Percentiles rank a stretch among this genome's conserved stretches.
phyloP scores from a whole-genome alignment of 257 asterid species.

The Fraxinus cuspidata region DNA sequence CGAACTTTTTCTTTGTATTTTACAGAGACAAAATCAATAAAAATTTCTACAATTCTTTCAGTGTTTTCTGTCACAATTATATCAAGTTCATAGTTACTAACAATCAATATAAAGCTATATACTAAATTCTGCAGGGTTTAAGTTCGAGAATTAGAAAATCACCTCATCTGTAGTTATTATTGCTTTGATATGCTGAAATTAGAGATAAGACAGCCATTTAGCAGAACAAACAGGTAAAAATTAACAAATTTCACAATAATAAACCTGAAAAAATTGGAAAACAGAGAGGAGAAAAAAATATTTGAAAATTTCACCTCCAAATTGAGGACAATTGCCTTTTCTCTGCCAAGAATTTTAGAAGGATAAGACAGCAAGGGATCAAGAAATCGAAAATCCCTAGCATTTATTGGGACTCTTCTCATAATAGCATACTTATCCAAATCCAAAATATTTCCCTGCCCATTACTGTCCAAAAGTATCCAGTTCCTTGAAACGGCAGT shows the following conservation, averaged over 20 bases:
- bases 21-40: neutral
- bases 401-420: constrained; percentile 72
- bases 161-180: constrained; percentile 88
- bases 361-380: constrained; percentile 94
- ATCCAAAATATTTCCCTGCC: constrained; percentile 64
- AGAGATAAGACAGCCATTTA: neutral
- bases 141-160: constrained; percentile 4
- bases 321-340: constrained; percentile 79
- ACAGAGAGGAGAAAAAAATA: neutral
- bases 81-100: neutral
- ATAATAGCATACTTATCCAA: constrained; percentile 79
- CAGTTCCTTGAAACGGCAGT: constrained; percentile 66
- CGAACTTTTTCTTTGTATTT: neutral
- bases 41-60: neutral
- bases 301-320: constrained; percentile 54
- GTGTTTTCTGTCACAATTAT: neutral
- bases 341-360: constrained; percentile 79
- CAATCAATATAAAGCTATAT: neutral
- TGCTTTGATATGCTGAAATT: constrained; percentile 89
- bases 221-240: neutral
- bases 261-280: neutral
- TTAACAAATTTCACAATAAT: neutral
- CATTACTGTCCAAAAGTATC: constrained; percentile 60
- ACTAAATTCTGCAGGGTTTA: neutral
- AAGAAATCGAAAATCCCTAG: constrained; percentile 86